phyloP scores from a whole-genome alignment of 164 flowering plant genomes.

The Aristolochia californica region DNA sequence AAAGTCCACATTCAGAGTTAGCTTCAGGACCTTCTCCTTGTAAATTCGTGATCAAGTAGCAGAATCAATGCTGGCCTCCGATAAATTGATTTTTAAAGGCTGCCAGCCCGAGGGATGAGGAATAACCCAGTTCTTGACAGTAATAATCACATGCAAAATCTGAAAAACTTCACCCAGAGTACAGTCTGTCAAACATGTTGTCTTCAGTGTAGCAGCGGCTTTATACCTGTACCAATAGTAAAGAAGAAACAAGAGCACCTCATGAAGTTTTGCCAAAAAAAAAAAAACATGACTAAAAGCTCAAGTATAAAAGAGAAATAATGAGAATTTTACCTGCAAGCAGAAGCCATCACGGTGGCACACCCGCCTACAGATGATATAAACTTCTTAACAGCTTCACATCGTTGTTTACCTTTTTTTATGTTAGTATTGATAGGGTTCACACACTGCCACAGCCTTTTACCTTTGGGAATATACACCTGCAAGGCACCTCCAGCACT shows the following conservation, averaged over 20 bases:
- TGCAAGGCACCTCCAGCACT: constrained; percentile 37
- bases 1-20: too few species aligned
- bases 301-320: background rate
- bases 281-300: background rate
- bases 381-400: constrained; percentile 60
- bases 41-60: constrained; percentile 16
- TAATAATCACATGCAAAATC: constrained; percentile 48
- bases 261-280: background rate
- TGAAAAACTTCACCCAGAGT: constrained; percentile 67
- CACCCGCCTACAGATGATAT: constrained; percentile 48
- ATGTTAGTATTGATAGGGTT: constrained; percentile 50
- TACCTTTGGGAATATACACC: constrained; percentile 50
- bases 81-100: constrained; percentile 46
- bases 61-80: constrained; percentile 24
- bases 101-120: constrained; percentile 72
- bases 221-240: constrained; percentile 47
- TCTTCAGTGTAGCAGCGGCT: constrained; percentile 54
- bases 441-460: constrained; percentile 64
- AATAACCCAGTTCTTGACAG: constrained; percentile 55
- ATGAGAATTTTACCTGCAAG: constrained; percentile 44
- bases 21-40: background rate
- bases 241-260: background rate
- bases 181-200: constrained; percentile 41
- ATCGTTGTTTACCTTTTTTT: constrained; percentile 37
- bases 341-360: constrained; percentile 46